A percentile compares a stretch with the other conserved stretches of the same genome.
Evolutionary conservation across 495 filamentous ascomycete genomes (phyloP).

Genomic region (Hypoxylon rickii): DNA sequence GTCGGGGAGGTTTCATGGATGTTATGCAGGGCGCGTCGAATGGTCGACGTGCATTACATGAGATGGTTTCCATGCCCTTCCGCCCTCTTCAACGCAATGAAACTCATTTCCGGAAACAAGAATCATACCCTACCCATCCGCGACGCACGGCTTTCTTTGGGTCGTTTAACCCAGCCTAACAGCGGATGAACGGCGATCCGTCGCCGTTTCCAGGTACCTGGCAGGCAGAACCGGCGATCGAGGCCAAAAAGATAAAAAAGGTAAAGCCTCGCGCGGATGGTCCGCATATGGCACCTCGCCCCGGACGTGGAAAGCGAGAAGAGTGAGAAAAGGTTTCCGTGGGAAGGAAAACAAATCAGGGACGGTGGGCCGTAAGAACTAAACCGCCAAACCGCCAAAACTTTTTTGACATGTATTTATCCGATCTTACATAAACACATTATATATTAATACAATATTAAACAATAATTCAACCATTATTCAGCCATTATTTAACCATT

Average conservation of each 20-base stretch:
- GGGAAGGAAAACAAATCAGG: neutral
- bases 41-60: neutral
- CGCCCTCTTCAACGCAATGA: neutral
- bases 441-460: no score
- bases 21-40: neutral
- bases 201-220: constrained; percentile 20
- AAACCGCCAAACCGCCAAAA: no score
- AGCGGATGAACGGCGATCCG: constrained; percentile 14
- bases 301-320: neutral
- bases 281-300: neutral
- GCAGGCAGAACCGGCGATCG: constrained; percentile 7
- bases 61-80: neutral
- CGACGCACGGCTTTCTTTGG: neutral
- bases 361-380: no score
- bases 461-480: no score
- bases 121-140: constrained; percentile 24
- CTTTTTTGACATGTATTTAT: no score
- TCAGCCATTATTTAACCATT: no score
- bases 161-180: no score
- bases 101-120: constrained; percentile 4
- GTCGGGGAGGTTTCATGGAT: neutral
- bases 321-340: neutral
- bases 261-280: neutral
- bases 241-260: neutral
- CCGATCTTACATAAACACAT: no score